Evolutionary conservation across 371 early-diverging fungal species (phyloP), one percentile per base, ranked within the genome.

Genomic region (Blastocladiella emersonii): DNA sequence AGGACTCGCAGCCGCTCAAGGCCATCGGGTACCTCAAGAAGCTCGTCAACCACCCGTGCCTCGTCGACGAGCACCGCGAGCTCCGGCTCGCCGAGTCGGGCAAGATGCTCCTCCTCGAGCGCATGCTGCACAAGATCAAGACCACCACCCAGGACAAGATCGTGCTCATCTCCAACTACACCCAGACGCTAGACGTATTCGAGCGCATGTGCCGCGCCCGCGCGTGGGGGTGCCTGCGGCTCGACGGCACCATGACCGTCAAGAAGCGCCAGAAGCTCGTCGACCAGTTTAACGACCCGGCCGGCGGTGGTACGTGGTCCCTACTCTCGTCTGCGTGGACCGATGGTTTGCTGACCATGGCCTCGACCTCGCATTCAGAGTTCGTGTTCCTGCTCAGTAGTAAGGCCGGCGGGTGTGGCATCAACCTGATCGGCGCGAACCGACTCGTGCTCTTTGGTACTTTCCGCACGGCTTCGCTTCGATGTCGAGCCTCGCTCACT

Each of bases 391-490:
- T 98, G 61, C 75, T 98, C 12, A 91, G 92, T 67, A 93, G 93
- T 70, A 96, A 95, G 72, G 98, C 98, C 0, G 98, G 98, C 71
- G 98, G 98, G 34, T 95, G 97, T 76, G 98, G 98, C 17, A 73
- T 98, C 61, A 98, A 98, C 68, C 74, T 98, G 74, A 91, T 95
- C 65, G 98, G 98, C 2, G 98, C 98, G 34, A 95, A 94, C 70
- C 79, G 98, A 2, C 78, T 98, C 21, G 85, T 97, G 0, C 78
- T 98, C 15, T 96, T 96, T 72, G 98, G 35, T 44, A 64, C 34
- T 17, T 32, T 70, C 48, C 21, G n/a, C n/a, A n/a, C 25, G 23
- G 35, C 34, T 64, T 62, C 8, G 23, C 27, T n/a, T 45, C 37
- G 41, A 23, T 60, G 25, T 37, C 27, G 8, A 3, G 53, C 8